Conservation (phyloP, 176 grass and related monocot genomes). For the Bonia amplexicaulis region DNA sequence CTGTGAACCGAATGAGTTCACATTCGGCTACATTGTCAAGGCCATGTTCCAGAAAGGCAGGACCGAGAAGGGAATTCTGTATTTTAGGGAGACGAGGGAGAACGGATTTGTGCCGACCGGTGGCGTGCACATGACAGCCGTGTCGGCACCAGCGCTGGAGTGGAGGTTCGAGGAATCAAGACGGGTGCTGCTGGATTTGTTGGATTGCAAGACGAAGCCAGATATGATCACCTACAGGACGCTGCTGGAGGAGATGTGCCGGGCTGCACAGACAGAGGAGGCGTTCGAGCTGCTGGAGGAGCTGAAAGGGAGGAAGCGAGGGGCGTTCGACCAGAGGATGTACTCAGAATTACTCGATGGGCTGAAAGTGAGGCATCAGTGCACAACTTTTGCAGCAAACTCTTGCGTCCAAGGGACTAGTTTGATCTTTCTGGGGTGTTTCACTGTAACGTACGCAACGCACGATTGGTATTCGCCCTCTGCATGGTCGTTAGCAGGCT, state of each 20-base stretch:
- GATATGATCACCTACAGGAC: conserved; percentile 93
- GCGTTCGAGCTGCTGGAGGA: conserved; percentile 70
- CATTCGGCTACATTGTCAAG: conserved; percentile 77
- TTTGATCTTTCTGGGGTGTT: not conserved
- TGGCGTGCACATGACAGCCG: conserved; percentile 63
- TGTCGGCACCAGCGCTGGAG: conserved; percentile 62
- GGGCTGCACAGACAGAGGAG: conserved; percentile 52
- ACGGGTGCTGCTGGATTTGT: conserved; percentile 66
- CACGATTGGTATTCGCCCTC: not conserved
- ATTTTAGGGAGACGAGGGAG: conserved; percentile 46
- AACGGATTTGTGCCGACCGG: conserved; percentile 58
- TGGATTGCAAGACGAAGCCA: conserved; percentile 52
- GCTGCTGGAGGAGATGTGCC: conserved; percentile 82
- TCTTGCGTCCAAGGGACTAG: not conserved
- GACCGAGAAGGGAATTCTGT: conserved; percentile 47
- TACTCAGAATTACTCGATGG: too few relatives aligned
- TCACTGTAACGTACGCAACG: not conserved
- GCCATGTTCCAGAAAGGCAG: conserved; percentile 82
- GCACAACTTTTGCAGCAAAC: not conserved
- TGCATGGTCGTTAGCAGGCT: not conserved
- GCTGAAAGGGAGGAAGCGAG: conserved; percentile 49
- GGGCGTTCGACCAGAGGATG: too few relatives aligned
- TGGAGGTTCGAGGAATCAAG: conserved; percentile 68
- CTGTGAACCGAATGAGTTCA: conserved; percentile 78
- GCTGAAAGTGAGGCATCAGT: not conserved